These are phyloP conservation scores for Colletotrichum melonis DNA, from an alignment of 2,329 filamentous ascomycete species.

Conservation along the genomic window DNA sequence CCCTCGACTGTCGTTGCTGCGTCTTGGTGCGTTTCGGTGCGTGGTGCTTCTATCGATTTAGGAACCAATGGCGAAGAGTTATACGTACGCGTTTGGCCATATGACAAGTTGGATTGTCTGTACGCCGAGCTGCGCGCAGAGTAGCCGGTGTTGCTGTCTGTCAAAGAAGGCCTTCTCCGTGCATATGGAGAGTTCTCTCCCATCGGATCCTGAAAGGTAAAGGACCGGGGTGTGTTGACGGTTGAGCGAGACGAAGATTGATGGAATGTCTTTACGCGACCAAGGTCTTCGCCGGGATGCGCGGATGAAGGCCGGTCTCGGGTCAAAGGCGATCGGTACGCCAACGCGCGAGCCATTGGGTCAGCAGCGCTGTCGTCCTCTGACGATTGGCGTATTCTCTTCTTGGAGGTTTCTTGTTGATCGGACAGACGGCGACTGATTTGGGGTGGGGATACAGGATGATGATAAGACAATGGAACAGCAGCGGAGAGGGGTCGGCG, in stretches of 20 bases:
- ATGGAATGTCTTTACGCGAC: conserved; percentile 47
- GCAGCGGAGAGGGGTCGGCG: conserved; percentile 66
- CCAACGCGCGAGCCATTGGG: conserved; percentile 53
- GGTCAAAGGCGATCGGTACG: conserved; percentile 52
- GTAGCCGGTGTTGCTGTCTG: conserved; percentile 55
- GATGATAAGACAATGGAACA: conserved; percentile 57
- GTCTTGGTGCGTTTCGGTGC: conserved; percentile 47
- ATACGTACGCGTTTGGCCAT: conserved; percentile 58
- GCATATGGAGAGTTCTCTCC: conserved; percentile 39
- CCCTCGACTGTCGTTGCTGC: conserved; percentile 67
- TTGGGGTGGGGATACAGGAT: conserved; percentile 60
- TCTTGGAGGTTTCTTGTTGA: conserved; percentile 59
- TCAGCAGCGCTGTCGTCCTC: conserved; percentile 56
- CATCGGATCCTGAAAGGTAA: conserved; percentile 57
- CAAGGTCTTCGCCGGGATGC: conserved; percentile 50
- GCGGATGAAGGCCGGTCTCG: conserved; percentile 56
- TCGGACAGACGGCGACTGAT: conserved; percentile 67
- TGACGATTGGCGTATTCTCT: conserved; percentile 48
- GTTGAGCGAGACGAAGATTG: conserved; percentile 48
- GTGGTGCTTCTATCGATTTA: conserved; percentile 51
- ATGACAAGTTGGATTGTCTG: conserved; percentile 51
- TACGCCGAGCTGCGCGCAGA: conserved; percentile 57
- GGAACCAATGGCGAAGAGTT: conserved; percentile 71
- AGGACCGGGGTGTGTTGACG: conserved; percentile 61
- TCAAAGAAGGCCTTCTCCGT: conserved; percentile 58